Conservation (phyloP, 1,284 basidiomycete genomes). For the Neotropicomus parvogracilis region DNA sequence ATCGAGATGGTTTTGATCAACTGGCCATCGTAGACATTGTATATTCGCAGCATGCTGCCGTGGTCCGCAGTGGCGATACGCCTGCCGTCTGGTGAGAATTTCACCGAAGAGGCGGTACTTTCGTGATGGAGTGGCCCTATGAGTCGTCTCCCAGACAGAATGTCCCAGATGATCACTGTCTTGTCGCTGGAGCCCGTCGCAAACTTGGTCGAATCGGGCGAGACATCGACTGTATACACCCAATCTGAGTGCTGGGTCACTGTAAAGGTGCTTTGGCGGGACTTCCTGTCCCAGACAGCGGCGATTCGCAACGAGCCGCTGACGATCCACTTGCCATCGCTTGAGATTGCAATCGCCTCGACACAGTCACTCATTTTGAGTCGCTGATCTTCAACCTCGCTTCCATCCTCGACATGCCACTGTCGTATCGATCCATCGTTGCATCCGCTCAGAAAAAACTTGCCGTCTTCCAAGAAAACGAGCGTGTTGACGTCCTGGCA, state of each 20-base stretch:
- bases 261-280: background rate
- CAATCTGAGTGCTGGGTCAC: background rate
- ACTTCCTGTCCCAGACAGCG: background rate
- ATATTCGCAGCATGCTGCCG: background rate
- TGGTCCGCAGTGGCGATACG: background rate
- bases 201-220: background rate
- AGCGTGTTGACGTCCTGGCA: background rate
- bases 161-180: background rate
- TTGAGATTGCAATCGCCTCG: background rate
- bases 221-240: background rate
- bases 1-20: background rate
- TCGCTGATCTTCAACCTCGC: background rate
- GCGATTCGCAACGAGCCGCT: background rate
- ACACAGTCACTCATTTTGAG: background rate
- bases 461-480: constrained; percentile 4
- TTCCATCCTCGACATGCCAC: constrained; percentile 1
- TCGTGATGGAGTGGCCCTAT: background rate
- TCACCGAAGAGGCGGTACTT: background rate
- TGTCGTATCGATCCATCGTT: background rate
- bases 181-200: background rate
- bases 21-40: background rate
- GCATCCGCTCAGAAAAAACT: constrained; percentile 1
- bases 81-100: background rate
- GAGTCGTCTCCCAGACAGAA: background rate
- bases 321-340: background rate